Base-by-base conservation (phyloP, 2,329 filamentous ascomycete species). In the Talaromyces sp. region DNA sequence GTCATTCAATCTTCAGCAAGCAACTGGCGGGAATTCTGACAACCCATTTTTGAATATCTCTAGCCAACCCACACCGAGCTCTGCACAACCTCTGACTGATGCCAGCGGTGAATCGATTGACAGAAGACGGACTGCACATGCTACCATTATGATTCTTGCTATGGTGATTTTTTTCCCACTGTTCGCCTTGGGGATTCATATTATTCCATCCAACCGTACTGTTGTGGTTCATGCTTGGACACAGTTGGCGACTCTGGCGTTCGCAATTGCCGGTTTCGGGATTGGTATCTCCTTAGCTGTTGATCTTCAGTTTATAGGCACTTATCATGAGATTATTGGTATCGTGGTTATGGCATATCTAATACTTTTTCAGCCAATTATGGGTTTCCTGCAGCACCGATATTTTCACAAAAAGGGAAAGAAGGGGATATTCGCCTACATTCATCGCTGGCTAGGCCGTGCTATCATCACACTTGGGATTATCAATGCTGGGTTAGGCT, bases 401-500 rank as follows among this genome's bases (percentile, higher is more conserved):
- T 66, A 80, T 46, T 85, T 79, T 73, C 78, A 79, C 57, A 80
- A 77, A 63, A 75, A 76, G 14, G 73, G 75, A 8, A 69, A 68
- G 14, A 79, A 80, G 35, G 80, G 78, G 1, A 63, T 76, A 7
- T 80, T 78, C 68, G 81, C 80, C 0, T 76, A 81, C 62, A n/a
- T 70, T 3, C 83, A 86, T 65, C 74, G 84, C 54, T 86, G 83
- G 83, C 66, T 84, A 27, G 83, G 83, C 19, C 76, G 83, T 4
- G 64, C 74, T 29, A 73, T 80, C 24, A 78, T 86, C 13, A 73
- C 78, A 0, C 70, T 85, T 0, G 83, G 81, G 3, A 81, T 84
- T 59, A 75, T 85, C 68, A 85, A 85, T 66, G 83, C 81, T n/a
- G 83, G 82, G 0, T 69, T 85, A 0, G 83, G 83, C 0, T 76